Evolutionary conservation across 345 rosid species (phyloP).

Genomic region (Noccaea caerulescens): DNA sequence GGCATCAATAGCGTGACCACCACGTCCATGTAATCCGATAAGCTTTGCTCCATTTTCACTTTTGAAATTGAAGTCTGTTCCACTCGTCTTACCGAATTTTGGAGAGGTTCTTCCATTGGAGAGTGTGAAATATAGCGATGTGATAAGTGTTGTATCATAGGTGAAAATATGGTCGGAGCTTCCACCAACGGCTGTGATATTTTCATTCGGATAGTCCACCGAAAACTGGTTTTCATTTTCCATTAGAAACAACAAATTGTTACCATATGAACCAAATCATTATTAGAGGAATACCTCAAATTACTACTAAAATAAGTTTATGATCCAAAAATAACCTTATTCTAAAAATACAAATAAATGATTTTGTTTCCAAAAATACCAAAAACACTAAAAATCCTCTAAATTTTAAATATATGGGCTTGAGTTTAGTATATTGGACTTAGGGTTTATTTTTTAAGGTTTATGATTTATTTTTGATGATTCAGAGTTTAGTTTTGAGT

Average conservation of each 20-base stretch:
- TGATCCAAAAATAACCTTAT: no score
- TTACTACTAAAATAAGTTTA: no score
- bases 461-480: no score
- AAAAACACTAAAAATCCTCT: no score
- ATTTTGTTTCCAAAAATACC: no score
- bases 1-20: conserved; percentile 26
- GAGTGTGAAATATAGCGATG: background rate
- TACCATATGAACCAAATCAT: background rate
- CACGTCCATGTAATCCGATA: conserved; percentile 27
- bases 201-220: background rate
- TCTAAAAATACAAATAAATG: no score
- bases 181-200: background rate
- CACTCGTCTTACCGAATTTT: background rate
- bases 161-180: background rate
- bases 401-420: no score
- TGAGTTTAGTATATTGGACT: no score
- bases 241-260: background rate
- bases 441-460: no score
- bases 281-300: no score
- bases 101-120: background rate
- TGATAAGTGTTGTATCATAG: background rate
- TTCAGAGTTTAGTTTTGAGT: no score
- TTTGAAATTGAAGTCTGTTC: background rate
- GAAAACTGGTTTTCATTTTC: background rate
- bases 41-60: background rate